Evolutionary conservation across 305 asterid genomes (phyloP).

Genomic region (Fraxinus sp.): DNA sequence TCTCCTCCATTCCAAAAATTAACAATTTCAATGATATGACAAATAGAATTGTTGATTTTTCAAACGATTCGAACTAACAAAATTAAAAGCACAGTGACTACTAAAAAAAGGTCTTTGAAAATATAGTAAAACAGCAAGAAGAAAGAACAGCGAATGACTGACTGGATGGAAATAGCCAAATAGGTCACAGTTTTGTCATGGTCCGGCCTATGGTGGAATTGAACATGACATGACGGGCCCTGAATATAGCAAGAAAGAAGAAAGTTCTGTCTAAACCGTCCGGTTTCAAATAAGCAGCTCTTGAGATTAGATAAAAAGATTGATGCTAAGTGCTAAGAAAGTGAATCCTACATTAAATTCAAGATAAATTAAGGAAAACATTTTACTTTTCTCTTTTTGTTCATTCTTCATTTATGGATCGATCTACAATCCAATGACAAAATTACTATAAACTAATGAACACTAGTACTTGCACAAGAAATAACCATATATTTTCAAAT

Average conservation of each 20-base stretch:
- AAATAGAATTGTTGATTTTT: neutral
- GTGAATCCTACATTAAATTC: neutral
- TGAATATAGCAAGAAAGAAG: neutral
- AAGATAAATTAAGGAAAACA: neutral
- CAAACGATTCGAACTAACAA: neutral
- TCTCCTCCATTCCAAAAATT: neutral
- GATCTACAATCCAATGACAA: neutral
- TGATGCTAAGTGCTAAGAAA: neutral
- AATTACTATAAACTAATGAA: neutral
- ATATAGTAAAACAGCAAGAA: neutral
- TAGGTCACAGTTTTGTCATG: neutral
- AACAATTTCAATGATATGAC: neutral
- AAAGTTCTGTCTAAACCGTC: neutral
- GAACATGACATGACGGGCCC: neutral
- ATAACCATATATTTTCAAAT: neutral
- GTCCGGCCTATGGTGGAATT: neutral
- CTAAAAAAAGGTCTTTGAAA: neutral
- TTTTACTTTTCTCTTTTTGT: neutral
- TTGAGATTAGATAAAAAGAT: neutral
- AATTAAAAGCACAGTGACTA: neutral
- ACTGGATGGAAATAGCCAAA: neutral
- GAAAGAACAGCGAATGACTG: neutral
- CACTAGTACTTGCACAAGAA: neutral
- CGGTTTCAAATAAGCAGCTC: neutral
- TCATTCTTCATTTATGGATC: neutral